Evolutionary conservation across 2,329 filamentous ascomycete genomes (phyloP).

Genomic region (Hymenoscyphus infarciens): DNA sequence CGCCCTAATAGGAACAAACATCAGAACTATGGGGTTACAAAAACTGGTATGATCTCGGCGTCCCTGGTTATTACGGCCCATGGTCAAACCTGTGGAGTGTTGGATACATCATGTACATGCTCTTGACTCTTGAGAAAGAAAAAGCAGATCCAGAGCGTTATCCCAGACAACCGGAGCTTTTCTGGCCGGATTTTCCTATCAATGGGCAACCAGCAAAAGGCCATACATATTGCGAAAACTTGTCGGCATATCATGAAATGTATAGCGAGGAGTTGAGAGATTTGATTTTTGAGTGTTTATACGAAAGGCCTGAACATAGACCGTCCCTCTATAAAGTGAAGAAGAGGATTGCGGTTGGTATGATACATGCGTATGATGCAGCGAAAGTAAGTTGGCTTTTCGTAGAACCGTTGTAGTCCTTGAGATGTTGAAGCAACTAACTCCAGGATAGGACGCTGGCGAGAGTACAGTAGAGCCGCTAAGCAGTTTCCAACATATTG

Average conservation of each 20-base stretch:
- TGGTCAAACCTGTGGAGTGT: constrained; percentile 8
- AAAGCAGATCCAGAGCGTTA: not conserved
- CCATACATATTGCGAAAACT: constrained; percentile 6
- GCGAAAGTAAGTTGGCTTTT: not conserved
- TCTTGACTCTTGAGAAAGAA: not conserved
- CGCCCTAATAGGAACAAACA: constrained; percentile 13
- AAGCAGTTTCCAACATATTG: too few species aligned
- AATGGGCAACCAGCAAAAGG: not conserved
- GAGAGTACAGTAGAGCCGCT: too few species aligned
- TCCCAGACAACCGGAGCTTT: not conserved
- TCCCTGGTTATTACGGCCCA: constrained; percentile 14
- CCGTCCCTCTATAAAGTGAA: constrained; percentile 11
- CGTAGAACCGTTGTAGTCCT: not conserved
- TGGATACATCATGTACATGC: constrained; percentile 11
- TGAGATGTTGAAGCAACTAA: too few species aligned
- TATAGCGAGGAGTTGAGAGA: constrained; percentile 13
- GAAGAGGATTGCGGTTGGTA: not conserved
- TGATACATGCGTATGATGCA: not conserved
- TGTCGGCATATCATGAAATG: not conserved
- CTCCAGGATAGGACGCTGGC: too few species aligned
- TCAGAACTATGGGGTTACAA: constrained; percentile 12
- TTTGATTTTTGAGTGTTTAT: constrained; percentile 17
- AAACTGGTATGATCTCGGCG: constrained; percentile 4
- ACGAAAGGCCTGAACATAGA: constrained; percentile 14
- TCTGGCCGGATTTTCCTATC: constrained; percentile 7